Conservation (phyloP, 2,329 filamentous ascomycete genomes). For the Botryotinia convoluta region DNA sequence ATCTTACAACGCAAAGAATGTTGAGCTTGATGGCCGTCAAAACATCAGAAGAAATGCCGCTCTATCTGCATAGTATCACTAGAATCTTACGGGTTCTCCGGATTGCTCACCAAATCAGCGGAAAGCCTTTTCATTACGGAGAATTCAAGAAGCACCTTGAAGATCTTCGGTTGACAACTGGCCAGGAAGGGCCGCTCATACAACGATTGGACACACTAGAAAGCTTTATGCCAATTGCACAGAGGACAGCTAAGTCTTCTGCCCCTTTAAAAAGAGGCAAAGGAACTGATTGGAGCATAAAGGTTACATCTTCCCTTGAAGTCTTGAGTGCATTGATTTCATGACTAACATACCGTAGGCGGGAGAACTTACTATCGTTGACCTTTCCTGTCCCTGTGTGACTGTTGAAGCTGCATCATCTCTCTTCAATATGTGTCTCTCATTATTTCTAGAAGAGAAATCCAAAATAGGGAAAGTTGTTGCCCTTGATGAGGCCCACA, state of each 20-base stretch:
- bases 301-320: neutral
- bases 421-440: slow-evolving; percentile 70
- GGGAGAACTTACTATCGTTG: slow-evolving; percentile 62
- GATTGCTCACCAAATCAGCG: slow-evolving; percentile 37
- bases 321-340: neutral
- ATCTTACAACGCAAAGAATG: slow-evolving; percentile 52
- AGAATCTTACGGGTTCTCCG: slow-evolving; percentile 53
- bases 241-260: slow-evolving; percentile 14
- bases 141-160: slow-evolving; percentile 43
- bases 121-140: slow-evolving; percentile 45
- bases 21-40: slow-evolving; percentile 51
- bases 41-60: slow-evolving; percentile 41
- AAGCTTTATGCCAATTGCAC: slow-evolving; percentile 53
- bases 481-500: slow-evolving; percentile 76
- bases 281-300: slow-evolving; percentile 31
- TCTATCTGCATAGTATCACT: slow-evolving; percentile 51
- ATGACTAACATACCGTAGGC: slow-evolving; percentile 32
- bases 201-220: slow-evolving; percentile 62
- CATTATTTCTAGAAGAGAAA: slow-evolving; percentile 60
- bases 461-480: slow-evolving; percentile 55
- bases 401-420: slow-evolving; percentile 64
- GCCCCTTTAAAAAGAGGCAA: neutral
- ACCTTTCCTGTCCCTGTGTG: slow-evolving; percentile 71
- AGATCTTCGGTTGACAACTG: slow-evolving; percentile 42
- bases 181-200: slow-evolving; percentile 54